Conservation (phyloP, 2,329 filamentous ascomycete species). For the Arachnomyces sp. region DNA sequence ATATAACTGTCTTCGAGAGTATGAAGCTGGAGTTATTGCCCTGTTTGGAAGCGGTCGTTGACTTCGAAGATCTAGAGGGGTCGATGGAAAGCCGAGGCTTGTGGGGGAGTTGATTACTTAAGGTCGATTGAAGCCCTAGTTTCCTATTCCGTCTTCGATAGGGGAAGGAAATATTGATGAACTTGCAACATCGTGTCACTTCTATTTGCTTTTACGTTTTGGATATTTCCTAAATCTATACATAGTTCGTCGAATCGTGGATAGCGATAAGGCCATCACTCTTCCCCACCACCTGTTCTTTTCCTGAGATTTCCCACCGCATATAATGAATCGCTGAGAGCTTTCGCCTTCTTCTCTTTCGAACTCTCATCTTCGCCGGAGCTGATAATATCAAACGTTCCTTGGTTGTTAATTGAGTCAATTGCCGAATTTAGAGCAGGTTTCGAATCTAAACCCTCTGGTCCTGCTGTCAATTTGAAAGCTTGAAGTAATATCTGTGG, state of each 20-base stretch:
- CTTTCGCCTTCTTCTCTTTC: slow-evolving; percentile 26
- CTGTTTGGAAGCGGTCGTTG: too few species aligned
- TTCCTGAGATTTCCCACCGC: slow-evolving; percentile 35
- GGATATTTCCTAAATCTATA: slow-evolving; percentile 6
- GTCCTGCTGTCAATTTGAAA: slow-evolving; percentile 18
- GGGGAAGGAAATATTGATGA: too few species aligned
- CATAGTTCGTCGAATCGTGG: slow-evolving; percentile 13
- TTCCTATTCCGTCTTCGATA: too few species aligned
- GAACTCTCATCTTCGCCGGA: slow-evolving; percentile 22
- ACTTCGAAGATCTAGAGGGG: too few species aligned
- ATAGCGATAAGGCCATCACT: slow-evolving; percentile 6
- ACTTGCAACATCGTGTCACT: too few species aligned
- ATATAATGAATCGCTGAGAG: slow-evolving; percentile 25
- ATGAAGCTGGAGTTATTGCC: too few species aligned
- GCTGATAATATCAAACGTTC: slow-evolving; percentile 20
- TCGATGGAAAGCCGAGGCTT: too few species aligned
- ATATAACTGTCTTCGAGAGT: too few species aligned
- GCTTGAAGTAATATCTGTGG: slow-evolving; percentile 23
- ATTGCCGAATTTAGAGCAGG: slow-evolving; percentile 15
- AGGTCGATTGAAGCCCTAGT: too few species aligned
- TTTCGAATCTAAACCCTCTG: slow-evolving; percentile 21
- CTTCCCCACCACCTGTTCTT: slow-evolving; percentile 19
- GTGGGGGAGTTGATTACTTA: too few species aligned
- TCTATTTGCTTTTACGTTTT: too few species aligned
- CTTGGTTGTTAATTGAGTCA: slow-evolving; percentile 22